These are phyloP conservation scores for Antarctomyces pellizariae DNA, from an alignment of 495 filamentous ascomycete genomes.

Conservation along the genomic window DNA sequence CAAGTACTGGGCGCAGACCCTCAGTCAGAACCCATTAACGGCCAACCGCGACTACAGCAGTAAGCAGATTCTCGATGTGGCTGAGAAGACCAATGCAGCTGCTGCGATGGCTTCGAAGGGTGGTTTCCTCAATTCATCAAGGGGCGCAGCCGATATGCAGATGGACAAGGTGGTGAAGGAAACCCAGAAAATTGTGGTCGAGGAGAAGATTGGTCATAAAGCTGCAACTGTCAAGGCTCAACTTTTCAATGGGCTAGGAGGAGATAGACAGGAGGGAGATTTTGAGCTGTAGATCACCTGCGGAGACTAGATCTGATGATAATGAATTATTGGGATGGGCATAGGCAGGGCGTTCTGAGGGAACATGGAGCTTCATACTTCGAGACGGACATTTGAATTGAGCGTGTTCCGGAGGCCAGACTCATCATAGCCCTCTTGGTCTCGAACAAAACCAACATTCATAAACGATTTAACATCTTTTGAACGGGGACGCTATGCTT, in stretches of 20 bases:
- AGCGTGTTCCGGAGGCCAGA: too few relatives aligned
- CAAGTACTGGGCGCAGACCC: conserved; percentile 97
- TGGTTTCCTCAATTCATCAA: conserved; percentile 1
- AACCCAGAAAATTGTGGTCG: conserved; percentile 57
- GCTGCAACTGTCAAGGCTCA: conserved; percentile 65
- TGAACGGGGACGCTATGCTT: too few relatives aligned
- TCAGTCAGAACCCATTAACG: conserved; percentile 85
- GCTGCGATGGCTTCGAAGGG: conserved; percentile 3
- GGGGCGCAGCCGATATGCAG: conserved; percentile 24
- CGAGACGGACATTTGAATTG: too few relatives aligned
- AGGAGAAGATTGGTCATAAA: conserved; percentile 68
- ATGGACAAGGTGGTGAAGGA: conserved; percentile 63
- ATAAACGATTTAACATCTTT: too few relatives aligned
- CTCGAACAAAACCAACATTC: too few relatives aligned
- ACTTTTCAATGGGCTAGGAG: conserved; percentile 49
- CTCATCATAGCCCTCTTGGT: too few relatives aligned
- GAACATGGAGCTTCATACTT: too few relatives aligned
- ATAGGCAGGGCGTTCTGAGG: too few relatives aligned
- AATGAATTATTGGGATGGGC: too few relatives aligned
- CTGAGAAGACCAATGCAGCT: conserved; percentile 30
- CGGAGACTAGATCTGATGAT: not conserved
- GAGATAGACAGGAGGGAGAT: conserved; percentile 3
- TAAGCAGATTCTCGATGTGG: conserved; percentile 79
- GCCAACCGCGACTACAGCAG: conserved; percentile 83
- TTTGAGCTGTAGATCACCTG: not conserved